Base-by-base conservation (phyloP, 805 yeast genomes). In the Pichia pseudocactophila region DNA sequence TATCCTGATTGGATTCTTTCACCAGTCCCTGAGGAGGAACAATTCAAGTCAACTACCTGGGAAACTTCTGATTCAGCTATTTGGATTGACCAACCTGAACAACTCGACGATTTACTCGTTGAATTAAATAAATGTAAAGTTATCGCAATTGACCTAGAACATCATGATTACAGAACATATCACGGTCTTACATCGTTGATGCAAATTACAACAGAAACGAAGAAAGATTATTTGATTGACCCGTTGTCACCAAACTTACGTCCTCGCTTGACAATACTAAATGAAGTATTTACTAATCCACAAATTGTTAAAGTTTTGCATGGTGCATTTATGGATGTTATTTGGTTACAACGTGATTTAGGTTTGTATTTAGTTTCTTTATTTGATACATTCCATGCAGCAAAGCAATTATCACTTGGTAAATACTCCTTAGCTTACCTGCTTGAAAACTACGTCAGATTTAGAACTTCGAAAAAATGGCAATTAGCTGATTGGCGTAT, bases 401-500 rank as follows among this genome's bases (percentile, higher is more conserved):
- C 96, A 0, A 78, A 75, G 47, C 76, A 74, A 13, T 65, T 92
- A n/a, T 84, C 84, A 0, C 73, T 88, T 45, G 87, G 94, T 6
- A 81, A 79, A 54, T 81, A 82, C 55, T 81, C 96, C 38, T 70
- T 92, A 41, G 96, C 97, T 0, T 86, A 76, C 57, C 66, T 92
- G 37, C 68, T 92, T 41, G 95, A 90, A 54, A 71, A 71, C 20
- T 86, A 71, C 61, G 95, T 92, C 3, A 70, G 76, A 35, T 92
- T 92, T 62, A 78, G 77, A 49, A 88, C 98, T 0, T 84, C 96
- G 12, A 92, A 92, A 55, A 84, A 89, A 63, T 92, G 89, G 63
- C 99, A 92, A 63, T 65, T 89, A 47, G 95, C 97, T 1, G 98
- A 92, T 62, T 92, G 98, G 98, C 75, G 98, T 58, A 64, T 81